Base-by-base conservation (phyloP, 768 basidiomycete species). In the Agrocybe pediades region DNA sequence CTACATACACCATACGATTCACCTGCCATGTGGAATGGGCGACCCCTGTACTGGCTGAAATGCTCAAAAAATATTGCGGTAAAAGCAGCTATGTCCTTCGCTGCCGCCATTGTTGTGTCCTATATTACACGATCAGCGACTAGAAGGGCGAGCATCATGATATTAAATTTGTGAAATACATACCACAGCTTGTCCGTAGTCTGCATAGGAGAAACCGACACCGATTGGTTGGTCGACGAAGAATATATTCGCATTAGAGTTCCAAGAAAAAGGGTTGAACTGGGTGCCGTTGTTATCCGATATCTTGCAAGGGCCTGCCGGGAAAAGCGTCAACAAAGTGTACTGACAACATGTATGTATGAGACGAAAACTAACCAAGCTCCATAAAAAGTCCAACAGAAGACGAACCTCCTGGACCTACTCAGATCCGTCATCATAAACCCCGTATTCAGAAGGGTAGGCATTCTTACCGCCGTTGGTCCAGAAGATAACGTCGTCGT, bases 1-100 rank as follows among this genome's bases (percentile, higher is more conserved):
- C n/a, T 41, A 62, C 82, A 54, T 54, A 88, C 90, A 0, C 82
- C 90, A 59, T 92, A 92, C 0, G 87, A 91, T 68, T 92, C 90
- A 6, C 90, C 83, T 0, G 82, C 75, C 74, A 87, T 78, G 56
- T 87, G 85, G 66, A 87, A 84, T 0, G 72, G 63, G 2, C 87
- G 72, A 2, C 87, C 86, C 60, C 86, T 83, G 74, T 89, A 89
- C 60, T 85, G 74, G 48, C 67, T 76, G 64, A 92, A 92, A 54
- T 84, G 77, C 60, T 89, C 86, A 47, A 90, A 90, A 69, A 90
- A 90, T 49, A 90, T 82, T 6, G 80, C 72, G 0, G 89, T 74
- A 58, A 90, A 90, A 0, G 84, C 81, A 1, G 87, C 86, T 3
- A 90, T 80, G 59, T 90, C 88, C 48, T 79, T 75, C 0, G 86